Evolutionary conservation across 1,139 yeast genomes (phyloP).

Genomic region (Kodamaea anthophila): DNA sequence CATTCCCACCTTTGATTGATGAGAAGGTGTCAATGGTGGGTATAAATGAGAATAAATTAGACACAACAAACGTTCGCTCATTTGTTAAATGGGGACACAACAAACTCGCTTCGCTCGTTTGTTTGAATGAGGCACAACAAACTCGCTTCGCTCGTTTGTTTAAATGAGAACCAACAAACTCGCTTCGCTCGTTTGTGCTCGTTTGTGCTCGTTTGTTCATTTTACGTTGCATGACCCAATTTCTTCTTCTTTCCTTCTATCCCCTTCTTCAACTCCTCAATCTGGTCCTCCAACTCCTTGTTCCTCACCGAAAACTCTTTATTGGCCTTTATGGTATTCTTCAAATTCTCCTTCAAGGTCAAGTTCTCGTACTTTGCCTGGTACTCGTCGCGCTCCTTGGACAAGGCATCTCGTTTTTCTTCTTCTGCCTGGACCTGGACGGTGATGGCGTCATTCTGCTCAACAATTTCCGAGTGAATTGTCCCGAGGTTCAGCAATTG

Average conservation of each 20-base stretch:
- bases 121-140: too few species aligned
- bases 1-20: too few species aligned
- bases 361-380: conserved; percentile 30
- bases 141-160: too few species aligned
- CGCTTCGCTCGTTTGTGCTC: too few species aligned
- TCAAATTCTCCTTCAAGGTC: conserved; percentile 42
- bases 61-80: too few species aligned
- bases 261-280: conserved; percentile 16
- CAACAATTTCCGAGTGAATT: conserved; percentile 36
- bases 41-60: too few species aligned
- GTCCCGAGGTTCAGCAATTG: conserved; percentile 28
- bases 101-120: too few species aligned
- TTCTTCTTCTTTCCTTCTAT: conserved; percentile 13
- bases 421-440: conserved; percentile 21
- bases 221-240: too few species aligned
- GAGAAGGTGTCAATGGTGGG: too few species aligned
- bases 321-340: conserved; percentile 42
- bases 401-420: conserved; percentile 16
- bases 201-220: too few species aligned
- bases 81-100: too few species aligned
- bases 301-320: conserved; percentile 36
- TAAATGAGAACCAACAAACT: too few species aligned
- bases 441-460: conserved; percentile 29
- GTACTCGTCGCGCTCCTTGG: conserved; percentile 15
- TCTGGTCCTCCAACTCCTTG: conserved; percentile 30